These are phyloP conservation scores for Trametes versicolor DNA, from an alignment of 1,284 basidiomycete species.

Conservation along the genomic window DNA sequence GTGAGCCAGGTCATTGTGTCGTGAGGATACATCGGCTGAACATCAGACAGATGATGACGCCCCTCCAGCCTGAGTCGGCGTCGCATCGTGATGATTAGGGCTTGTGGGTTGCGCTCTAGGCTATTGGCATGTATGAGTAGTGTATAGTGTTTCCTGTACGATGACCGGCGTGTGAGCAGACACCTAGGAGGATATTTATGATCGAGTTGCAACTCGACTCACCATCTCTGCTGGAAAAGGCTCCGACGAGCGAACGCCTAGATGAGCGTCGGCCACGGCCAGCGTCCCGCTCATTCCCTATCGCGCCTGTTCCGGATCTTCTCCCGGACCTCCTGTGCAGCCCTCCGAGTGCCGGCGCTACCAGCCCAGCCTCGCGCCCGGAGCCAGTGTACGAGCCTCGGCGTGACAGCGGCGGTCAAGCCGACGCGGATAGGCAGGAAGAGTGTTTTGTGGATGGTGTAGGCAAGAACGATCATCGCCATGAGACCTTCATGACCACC, in stretches of 20 bases:
- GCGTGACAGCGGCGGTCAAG: conserved; percentile 89
- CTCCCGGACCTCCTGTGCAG: conserved; percentile 70
- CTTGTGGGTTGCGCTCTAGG: conserved; percentile 21
- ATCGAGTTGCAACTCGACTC: neutral
- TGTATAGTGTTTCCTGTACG: conserved; percentile 20
- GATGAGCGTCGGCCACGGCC: neutral
- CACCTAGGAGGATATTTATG: conserved; percentile 4
- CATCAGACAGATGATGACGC: conserved; percentile 28
- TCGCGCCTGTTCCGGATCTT: conserved; percentile 49
- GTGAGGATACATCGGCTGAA: neutral
- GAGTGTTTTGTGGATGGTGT: conserved; percentile 95
- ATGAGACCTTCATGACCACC: conserved; percentile 78
- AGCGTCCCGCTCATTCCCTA: conserved; percentile 36
- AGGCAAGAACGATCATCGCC: conserved; percentile 93
- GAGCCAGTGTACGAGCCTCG: conserved; percentile 85
- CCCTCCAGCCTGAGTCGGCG: conserved; percentile 31
- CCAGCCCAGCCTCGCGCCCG: conserved; percentile 80
- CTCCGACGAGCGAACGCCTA: neutral
- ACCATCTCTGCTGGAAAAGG: conserved; percentile 3
- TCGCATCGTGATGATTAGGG: conserved; percentile 21
- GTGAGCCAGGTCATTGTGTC: conserved; percentile 19
- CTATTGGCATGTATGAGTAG: conserved; percentile 30
- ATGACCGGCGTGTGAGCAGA: conserved; percentile 17
- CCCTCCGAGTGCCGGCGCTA: conserved; percentile 70
- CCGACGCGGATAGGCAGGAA: conserved; percentile 93